Percentiles rank a stretch among this genome's conserved stretches.
Conservation (phyloP, 2,329 filamentous ascomycete genomes). For the Beauveria sp. region DNA sequence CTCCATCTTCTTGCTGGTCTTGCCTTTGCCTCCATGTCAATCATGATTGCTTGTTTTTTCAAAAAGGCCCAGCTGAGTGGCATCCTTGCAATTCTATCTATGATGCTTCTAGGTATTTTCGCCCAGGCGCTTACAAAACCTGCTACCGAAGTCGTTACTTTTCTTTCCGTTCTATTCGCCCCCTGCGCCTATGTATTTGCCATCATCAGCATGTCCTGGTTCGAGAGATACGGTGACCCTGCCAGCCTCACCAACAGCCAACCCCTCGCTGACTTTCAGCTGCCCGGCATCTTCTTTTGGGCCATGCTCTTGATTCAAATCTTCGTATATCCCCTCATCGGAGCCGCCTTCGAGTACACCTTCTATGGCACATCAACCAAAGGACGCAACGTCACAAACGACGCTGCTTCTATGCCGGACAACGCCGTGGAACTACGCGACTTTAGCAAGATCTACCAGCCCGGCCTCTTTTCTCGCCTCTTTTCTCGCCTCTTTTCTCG, state of each 20-base stretch:
- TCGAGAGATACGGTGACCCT: conserved; percentile 53
- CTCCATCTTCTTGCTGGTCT: conserved; percentile 73
- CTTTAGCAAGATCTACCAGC: conserved; percentile 73
- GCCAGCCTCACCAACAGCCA: conserved; percentile 56
- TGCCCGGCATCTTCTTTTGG: conserved; percentile 72
- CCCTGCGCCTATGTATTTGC: conserved; percentile 87
- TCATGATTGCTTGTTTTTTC: conserved; percentile 78
- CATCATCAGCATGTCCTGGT: conserved; percentile 67
- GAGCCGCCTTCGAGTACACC: conserved; percentile 62
- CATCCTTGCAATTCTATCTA: conserved; percentile 66
- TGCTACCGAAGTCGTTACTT: conserved; percentile 54
- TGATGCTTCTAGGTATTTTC: conserved; percentile 70
- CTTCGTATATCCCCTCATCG: conserved; percentile 67
- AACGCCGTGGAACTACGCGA: conserved; percentile 61
- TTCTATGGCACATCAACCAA: conserved; percentile 68
- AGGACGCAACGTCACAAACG: conserved; percentile 41
- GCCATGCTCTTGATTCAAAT: conserved; percentile 72
- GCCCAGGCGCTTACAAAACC: conserved; percentile 65
- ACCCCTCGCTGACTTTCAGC: conserved; percentile 56
- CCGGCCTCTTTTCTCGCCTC: conserved; percentile 51
- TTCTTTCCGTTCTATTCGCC: conserved; percentile 71
- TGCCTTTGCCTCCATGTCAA: conserved; percentile 69
- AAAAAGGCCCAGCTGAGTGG: conserved; percentile 82
- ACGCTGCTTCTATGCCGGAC: conserved; percentile 25
- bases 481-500: conserved; percentile 20